Evolutionary conservation across 441 rosid species (phyloP).

Genomic region (Populus hybrid): DNA sequence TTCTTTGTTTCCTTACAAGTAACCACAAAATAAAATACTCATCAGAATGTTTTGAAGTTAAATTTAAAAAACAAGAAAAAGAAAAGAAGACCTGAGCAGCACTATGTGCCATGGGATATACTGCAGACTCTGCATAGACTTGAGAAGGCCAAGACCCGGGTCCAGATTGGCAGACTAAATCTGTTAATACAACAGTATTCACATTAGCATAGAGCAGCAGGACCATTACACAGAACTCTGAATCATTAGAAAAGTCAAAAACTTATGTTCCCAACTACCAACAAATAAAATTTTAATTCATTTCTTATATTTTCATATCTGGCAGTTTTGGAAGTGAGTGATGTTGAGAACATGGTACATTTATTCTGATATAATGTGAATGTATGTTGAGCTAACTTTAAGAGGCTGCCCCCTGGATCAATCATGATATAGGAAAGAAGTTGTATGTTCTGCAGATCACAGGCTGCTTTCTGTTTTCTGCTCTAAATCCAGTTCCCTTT

Average conservation of each 20-base stretch:
- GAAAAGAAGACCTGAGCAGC: slow-evolving; percentile 80
- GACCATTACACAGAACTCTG: neutral
- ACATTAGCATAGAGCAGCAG: slow-evolving; percentile 5
- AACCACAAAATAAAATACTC: slow-evolving; percentile 10
- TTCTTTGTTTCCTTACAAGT: neutral
- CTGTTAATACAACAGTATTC: slow-evolving; percentile 39
- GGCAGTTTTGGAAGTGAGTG: neutral
- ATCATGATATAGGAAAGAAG: neutral
- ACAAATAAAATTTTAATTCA: neutral
- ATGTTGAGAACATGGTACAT: neutral
- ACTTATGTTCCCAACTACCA: slow-evolving; percentile 5
- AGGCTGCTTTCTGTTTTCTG: neutral
- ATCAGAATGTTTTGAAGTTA: slow-evolving; percentile 10
- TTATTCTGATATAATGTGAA: neutral
- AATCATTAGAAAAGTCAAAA: slow-evolving; percentile 5
- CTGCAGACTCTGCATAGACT: slow-evolving; percentile 84
- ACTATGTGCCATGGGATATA: slow-evolving; percentile 96
- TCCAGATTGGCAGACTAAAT: slow-evolving; percentile 98
- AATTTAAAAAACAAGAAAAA: slow-evolving; percentile 18
- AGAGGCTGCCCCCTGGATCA: neutral
- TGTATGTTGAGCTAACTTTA: neutral
- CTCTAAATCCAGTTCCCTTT: neutral
- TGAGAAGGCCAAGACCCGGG: slow-evolving; percentile 92
- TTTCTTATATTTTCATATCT: neutral
- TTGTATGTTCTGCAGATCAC: slow-evolving; percentile 3